These are phyloP conservation scores for Trifolium subterraneum DNA, from an alignment of 306 rosid genomes.

Conservation along the genomic window DNA sequence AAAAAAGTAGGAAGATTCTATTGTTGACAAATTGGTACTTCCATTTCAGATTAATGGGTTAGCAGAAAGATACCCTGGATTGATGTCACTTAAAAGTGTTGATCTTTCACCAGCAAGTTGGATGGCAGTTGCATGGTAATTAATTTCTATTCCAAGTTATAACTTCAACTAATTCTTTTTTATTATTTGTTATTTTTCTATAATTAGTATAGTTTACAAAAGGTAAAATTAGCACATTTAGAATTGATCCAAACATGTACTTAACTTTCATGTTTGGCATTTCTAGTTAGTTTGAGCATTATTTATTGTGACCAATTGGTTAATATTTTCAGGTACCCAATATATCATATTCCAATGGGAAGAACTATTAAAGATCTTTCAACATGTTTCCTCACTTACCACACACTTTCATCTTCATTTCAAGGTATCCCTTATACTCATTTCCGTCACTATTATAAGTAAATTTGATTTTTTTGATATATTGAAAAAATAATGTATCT, in stretches of 20 bases:
- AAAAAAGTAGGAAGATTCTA: constrained; percentile 27
- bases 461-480: too few species aligned
- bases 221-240: constrained; percentile 12
- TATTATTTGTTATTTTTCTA: background rate
- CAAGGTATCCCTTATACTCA: constrained; percentile 70
- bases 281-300: constrained; percentile 3
- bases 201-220: background rate
- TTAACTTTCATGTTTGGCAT: constrained; percentile 1
- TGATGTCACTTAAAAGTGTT: constrained; percentile 89
- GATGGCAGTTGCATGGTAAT: constrained; percentile 96
- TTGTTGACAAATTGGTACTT: constrained; percentile 27
- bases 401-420: constrained; percentile 94
- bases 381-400: constrained; percentile 92
- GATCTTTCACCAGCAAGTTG: constrained; percentile 99
- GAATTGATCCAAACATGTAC: background rate
- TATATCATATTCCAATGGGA: constrained; percentile 98
- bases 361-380: constrained; percentile 89
- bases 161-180: background rate
- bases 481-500: too few species aligned
- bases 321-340: constrained; percentile 82
- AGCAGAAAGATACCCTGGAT: constrained; percentile 82
- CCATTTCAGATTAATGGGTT: constrained; percentile 71
- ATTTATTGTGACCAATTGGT: constrained; percentile 26
- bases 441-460: too few species aligned
- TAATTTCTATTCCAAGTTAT: constrained; percentile 18